Conservation (phyloP, 2,329 filamentous ascomycete genomes). For the Paracoccidioides brasiliensis region DNA sequence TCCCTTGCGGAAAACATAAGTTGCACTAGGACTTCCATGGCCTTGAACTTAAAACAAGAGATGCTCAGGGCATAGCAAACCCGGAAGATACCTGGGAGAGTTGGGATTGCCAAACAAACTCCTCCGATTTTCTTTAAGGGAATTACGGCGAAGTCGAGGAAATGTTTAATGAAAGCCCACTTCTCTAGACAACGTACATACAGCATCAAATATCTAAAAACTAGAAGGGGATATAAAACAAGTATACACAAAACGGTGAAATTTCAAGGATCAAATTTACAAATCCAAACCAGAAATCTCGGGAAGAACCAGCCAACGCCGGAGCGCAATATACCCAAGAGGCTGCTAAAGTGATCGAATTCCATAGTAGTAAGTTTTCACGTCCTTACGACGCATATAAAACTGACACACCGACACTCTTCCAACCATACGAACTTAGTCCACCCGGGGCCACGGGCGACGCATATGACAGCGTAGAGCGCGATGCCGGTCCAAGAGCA, state of each 20-base stretch:
- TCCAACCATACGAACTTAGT: slow-evolving; percentile 27
- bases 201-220: too few relatives aligned
- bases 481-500: slow-evolving; percentile 52
- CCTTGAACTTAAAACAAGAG: too few relatives aligned
- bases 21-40: too few relatives aligned
- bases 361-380: neutral
- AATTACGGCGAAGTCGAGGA: too few relatives aligned
- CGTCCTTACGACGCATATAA: slow-evolving; percentile 27
- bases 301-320: neutral
- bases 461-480: slow-evolving; percentile 19
- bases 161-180: too few relatives aligned
- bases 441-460: slow-evolving; percentile 16
- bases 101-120: too few relatives aligned
- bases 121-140: too few relatives aligned
- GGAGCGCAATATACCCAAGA: neutral
- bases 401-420: slow-evolving; percentile 30
- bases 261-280: neutral
- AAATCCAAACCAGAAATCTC: neutral
- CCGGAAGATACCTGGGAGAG: too few relatives aligned
- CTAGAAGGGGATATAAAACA: too few relatives aligned
- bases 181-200: too few relatives aligned
- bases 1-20: too few relatives aligned
- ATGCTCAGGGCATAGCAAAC: too few relatives aligned
- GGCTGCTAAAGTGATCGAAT: neutral
- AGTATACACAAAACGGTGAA: neutral